Conservation (phyloP, 768 basidiomycete genomes). For the Pulveroboletus ravenelii region DNA sequence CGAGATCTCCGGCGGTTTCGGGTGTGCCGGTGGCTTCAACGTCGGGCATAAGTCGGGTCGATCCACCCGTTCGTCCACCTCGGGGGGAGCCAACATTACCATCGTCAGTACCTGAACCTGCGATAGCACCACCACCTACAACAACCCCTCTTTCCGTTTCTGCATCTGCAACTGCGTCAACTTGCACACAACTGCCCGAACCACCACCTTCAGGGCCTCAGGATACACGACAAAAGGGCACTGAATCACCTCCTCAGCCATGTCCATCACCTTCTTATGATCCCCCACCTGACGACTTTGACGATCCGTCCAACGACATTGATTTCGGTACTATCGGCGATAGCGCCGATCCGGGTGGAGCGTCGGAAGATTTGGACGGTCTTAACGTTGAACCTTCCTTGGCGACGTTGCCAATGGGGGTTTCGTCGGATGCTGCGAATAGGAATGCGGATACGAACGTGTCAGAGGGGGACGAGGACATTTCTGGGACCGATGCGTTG, state of each 20-base stretch:
- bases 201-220: not conserved
- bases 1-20: not conserved
- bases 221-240: not conserved
- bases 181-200: not conserved
- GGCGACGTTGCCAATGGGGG: not conserved
- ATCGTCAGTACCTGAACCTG: not conserved
- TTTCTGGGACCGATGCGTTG: constrained; percentile 6
- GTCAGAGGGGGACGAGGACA: constrained; percentile 2
- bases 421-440: not conserved
- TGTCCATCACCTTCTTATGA: constrained; percentile 1
- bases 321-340: constrained; percentile 11
- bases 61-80: not conserved
- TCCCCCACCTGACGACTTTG: constrained; percentile 9
- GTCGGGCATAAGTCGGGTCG: not conserved
- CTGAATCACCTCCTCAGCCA: not conserved
- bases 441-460: not conserved
- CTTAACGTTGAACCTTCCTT: constrained; percentile 11
- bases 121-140: not conserved
- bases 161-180: not conserved
- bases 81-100: not conserved
- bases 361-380: constrained; percentile 1
- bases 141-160: not conserved
- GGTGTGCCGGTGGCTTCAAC: not conserved
- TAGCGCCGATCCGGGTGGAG: not conserved
- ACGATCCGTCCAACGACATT: constrained; percentile 10